Base-by-base conservation (phyloP, 805 yeast genomes). In the Nakazawaea populi region DNA sequence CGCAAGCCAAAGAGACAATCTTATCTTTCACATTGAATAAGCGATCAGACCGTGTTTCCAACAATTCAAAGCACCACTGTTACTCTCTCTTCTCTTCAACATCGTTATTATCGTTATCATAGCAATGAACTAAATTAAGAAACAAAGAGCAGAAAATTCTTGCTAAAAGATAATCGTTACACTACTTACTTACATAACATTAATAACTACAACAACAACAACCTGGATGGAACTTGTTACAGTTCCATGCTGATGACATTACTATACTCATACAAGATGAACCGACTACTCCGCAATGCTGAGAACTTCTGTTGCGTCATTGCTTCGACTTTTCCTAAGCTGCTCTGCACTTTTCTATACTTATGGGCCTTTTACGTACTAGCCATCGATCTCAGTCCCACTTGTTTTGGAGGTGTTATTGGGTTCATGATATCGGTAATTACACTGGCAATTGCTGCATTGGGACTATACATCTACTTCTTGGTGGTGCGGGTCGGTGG, bases 401-500 rank as follows among this genome's bases (percentile, higher is more conserved):
- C 54, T 44, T 58, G 59, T 8, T 57, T 55, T 45, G 55, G 54
- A 11, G 48, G 55, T 28, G 5, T 46, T 2, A 2, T 42, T 4
- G 66, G 62, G 7, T 9, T 54, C 5, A 3, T 58, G 0, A 34
- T 70, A 0, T 60, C 60, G 3, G 34, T 65, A 0, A 24, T 64
- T 4, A 70, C 70, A 0, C 29, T 67, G 0, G 29, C 56, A 12
- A 58, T 78, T 9, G 72, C 70, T 32, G 28, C 48, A 0, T 58
- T 76, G 12, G 70, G 75, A 24, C 43, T 83, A 4, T 72, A 72
- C 55, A 68, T 85, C 1, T 85, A 85, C 60, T 79, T 68, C 60
- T 64, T 69, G 54, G 77, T 83, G 3, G 70, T 83, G 1, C n/a
- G 35, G 1, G 65, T 66, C 1, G 89, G 89, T 0, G 75, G 86